Evolutionary conservation across 208 protist species (phyloP).

Genomic region (Acanthamoeba polyphaga): DNA sequence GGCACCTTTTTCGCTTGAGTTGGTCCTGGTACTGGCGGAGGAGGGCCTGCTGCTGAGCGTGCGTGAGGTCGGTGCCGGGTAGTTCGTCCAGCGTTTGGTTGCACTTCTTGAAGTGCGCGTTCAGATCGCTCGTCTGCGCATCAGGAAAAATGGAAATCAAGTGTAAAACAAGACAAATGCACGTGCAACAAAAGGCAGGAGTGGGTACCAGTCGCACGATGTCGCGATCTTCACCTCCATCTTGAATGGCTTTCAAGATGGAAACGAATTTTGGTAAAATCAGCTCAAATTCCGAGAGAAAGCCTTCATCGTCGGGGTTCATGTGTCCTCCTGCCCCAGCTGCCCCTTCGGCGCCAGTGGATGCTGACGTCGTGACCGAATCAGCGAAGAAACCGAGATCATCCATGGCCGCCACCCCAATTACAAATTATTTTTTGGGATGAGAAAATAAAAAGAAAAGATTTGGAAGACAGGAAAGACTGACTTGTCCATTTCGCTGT

Average conservation of each 20-base stretch:
- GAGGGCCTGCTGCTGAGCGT: conserved; percentile 46
- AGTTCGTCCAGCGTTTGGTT: conserved; percentile 43
- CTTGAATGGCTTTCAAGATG: conserved; percentile 55
- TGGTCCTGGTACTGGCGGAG: conserved; percentile 44
- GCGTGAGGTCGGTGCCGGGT: conserved; percentile 49
- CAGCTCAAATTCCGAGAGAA: conserved; percentile 34
- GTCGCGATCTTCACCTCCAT: conserved; percentile 32
- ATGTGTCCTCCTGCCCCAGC: not conserved
- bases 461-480: not conserved
- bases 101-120: conserved; percentile 56
- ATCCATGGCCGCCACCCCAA: not conserved
- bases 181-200: not conserved
- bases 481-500: no score
- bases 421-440: no score
- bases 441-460: not conserved
- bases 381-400: not conserved
- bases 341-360: not conserved
- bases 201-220: conserved; percentile 9
- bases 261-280: conserved; percentile 44
- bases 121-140: not conserved
- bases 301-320: conserved; percentile 25
- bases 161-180: no score
- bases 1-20: conserved; percentile 55
- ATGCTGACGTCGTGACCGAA: not conserved
- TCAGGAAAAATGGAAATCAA: no score